phyloP scores from a whole-genome alignment of 306 rosid genomes.

The Purshia tridentata region DNA sequence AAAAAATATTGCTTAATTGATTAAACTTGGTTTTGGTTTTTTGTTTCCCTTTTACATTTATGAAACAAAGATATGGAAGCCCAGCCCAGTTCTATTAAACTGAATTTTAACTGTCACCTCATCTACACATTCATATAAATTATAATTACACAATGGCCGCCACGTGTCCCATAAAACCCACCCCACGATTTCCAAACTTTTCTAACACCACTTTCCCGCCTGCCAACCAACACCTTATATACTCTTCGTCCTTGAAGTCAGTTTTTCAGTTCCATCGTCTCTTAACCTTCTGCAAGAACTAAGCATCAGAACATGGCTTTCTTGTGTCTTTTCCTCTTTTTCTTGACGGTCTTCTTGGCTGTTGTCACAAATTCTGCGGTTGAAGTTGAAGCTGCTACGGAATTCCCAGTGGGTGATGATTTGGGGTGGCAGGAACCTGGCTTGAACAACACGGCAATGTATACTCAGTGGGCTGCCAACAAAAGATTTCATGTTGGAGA shows the following conservation, averaged over 20 bases:
- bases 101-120: conserved; percentile 18
- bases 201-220: background rate
- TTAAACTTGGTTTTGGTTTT: no score
- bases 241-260: background rate
- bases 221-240: background rate
- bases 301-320: conserved; percentile 27
- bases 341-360: conserved; percentile 28
- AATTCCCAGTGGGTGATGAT: conserved; percentile 68
- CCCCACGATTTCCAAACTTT: conserved; percentile 14
- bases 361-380: conserved; percentile 12
- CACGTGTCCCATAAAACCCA: conserved; percentile 9
- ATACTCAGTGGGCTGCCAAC: conserved; percentile 59
- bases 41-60: no score
- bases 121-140: conserved; percentile 9
- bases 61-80: background rate
- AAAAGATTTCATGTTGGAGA: conserved; percentile 79
- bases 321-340: conserved; percentile 9
- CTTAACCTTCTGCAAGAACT: background rate
- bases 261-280: conserved; percentile 5
- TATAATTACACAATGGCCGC: conserved; percentile 16
- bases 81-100: background rate
- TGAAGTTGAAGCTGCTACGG: conserved; percentile 40
- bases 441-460: conserved; percentile 34
- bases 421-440: conserved; percentile 68
- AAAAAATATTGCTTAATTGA: no score